Base-by-base conservation (phyloP, 805 yeast genomes). In the Kuraishia capsulata region DNA sequence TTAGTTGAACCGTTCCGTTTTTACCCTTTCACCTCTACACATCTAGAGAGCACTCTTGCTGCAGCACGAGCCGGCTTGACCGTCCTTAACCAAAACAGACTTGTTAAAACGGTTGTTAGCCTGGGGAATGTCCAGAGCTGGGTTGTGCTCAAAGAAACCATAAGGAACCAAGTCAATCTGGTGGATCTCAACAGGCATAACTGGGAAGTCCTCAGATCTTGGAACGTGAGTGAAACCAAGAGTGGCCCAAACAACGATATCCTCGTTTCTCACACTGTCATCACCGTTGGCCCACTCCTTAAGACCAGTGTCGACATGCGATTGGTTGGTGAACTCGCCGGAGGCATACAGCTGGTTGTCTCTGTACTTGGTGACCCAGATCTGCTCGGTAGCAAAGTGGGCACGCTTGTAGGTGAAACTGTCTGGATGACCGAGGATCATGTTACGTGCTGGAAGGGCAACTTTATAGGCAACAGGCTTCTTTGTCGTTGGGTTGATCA, bases 271-370 rank as follows among this genome's bases (percentile, higher is more conserved):
- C 26, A 82, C 86, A 26, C 62, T 54, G 42, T 80, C 88, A 36
- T 61, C 58, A 46, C 82, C 81, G 52, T 78, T 69, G 29, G 84
- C 83, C 81, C 88, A 84, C 32, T 58, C 66, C 28, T 76, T 79
- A 38, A 84, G 55, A 54, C 92, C 94, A 20, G 82, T 73, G 57
- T 82, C 92, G 3, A 34, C 52, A 41, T 71, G 70, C 13, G 89
- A 81, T 63, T 83, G 94, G 60, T 83, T 84, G 44, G 94, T 83
- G 67, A 83, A 82, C 56, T 81, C 89, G 57, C 94, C 94, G 42
- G 88, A 89, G 37, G 89, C 87, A 47, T 67, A 83, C 49, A 81
- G 59, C 61, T 81, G 76, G 53, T 79, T 70, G 54, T 84, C 92
- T 44, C 65, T 64, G 63, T 81, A 79, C 58, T 81, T 82, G 47